Percentiles rank a stretch among this genome's conserved stretches.
These are phyloP conservation scores for Bretziella fagacearum DNA, from an alignment of 2,329 filamentous ascomycete genomes.

Conservation along the genomic window DNA sequence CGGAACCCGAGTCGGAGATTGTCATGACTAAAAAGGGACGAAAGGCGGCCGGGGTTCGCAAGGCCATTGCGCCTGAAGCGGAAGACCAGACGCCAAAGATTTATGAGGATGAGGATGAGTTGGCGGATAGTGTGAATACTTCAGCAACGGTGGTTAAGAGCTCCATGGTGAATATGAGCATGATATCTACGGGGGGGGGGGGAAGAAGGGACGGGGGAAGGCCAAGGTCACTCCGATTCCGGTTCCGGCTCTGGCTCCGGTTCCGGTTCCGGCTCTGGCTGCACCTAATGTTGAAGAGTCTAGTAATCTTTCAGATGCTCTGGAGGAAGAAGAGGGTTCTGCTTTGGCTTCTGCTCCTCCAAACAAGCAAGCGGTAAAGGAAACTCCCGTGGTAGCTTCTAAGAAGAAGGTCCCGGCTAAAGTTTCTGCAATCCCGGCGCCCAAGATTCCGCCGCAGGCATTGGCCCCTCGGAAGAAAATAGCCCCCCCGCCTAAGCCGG, in stretches of 20 bases:
- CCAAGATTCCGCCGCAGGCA: background rate
- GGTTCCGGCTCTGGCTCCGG: too few species aligned
- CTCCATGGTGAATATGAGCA: constrained; percentile 2
- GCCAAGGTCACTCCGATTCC: too few species aligned
- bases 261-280: too few species aligned
- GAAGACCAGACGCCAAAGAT: constrained; percentile 20
- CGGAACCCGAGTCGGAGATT: constrained; percentile 16
- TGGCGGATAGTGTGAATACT: constrained; percentile 26
- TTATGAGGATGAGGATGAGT: constrained; percentile 19
- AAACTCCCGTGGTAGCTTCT: background rate
- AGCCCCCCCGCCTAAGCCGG: background rate
- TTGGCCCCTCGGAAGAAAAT: background rate
- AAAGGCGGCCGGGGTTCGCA: constrained; percentile 31
- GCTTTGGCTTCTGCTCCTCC: constrained; percentile 18
- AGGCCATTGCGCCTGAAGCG: constrained; percentile 34
- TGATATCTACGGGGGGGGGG: background rate
- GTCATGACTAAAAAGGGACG: constrained; percentile 37
- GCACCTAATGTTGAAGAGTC: background rate
- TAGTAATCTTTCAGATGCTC: background rate
- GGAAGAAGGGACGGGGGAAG: background rate
- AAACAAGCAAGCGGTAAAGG: constrained; percentile 17
- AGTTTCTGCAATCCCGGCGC: constrained; percentile 1
- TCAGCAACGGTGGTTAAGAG: constrained; percentile 27
- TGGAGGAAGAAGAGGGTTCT: background rate
- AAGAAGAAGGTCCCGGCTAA: background rate